phyloP scores from a whole-genome alignment of 768 basidiomycete species.

The Phaeolepiota aurea region DNA sequence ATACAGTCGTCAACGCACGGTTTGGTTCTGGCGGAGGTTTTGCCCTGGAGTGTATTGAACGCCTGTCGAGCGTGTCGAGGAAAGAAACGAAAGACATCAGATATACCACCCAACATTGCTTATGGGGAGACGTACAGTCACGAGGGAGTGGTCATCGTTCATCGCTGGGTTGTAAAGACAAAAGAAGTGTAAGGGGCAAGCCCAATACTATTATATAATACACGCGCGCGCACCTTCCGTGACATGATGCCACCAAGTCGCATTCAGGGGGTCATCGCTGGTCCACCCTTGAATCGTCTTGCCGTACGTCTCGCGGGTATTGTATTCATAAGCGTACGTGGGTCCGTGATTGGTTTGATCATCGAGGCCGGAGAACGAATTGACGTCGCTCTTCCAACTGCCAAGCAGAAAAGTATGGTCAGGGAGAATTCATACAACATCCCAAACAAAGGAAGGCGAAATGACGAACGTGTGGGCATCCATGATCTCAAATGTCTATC shows the following conservation, averaged over 20 bases:
- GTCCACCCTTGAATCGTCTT: slow-evolving; percentile 49
- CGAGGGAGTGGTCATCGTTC: slow-evolving; percentile 45
- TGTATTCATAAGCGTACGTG: slow-evolving; percentile 59
- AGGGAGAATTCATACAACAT: slow-evolving; percentile 1
- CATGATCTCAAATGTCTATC: slow-evolving; percentile 67
- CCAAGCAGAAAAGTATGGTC: background rate
- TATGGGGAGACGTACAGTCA: slow-evolving; percentile 34
- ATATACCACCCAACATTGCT: no score
- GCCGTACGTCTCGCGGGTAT: slow-evolving; percentile 62
- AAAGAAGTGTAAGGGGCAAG: background rate
- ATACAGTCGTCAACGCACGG: slow-evolving; percentile 55
- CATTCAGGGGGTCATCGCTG: slow-evolving; percentile 60
- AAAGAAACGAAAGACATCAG: slow-evolving; percentile 1
- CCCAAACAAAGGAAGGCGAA: background rate
- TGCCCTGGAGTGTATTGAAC: slow-evolving; percentile 69
- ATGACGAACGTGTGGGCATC: slow-evolving; percentile 66
- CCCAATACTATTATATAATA: no score
- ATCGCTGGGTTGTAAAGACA: slow-evolving; percentile 35
- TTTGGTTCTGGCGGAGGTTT: slow-evolving; percentile 44
- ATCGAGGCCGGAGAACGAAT: slow-evolving; percentile 50
- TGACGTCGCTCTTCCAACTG: slow-evolving; percentile 63
- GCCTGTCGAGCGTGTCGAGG: no score
- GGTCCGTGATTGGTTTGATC: slow-evolving; percentile 49
- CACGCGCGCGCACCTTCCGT: no score
- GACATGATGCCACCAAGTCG: slow-evolving; percentile 78